A percentile compares a stretch with the other conserved stretches of the same genome.
phyloP scores from a whole-genome alignment of 371 early-diverging fungal genomes.

The Rhizopus sp. region DNA sequence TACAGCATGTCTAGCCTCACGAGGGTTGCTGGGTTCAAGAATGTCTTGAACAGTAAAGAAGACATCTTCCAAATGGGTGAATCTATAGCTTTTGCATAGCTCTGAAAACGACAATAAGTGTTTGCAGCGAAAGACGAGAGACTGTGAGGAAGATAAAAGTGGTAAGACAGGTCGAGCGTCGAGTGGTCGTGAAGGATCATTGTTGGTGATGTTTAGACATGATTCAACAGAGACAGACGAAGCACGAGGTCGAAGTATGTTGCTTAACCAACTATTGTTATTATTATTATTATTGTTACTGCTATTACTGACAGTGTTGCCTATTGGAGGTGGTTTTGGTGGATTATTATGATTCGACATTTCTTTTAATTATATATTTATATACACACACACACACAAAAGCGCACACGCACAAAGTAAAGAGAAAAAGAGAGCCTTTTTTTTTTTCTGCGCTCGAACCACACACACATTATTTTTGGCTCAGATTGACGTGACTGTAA shows the following conservation, averaged over 20 bases:
- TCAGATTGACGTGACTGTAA: not conserved
- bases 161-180: conserved; percentile 49
- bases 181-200: conserved; percentile 38
- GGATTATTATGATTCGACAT: conserved; percentile 28
- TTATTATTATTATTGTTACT: not conserved
- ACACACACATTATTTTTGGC: too few species aligned
- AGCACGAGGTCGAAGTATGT: conserved; percentile 48
- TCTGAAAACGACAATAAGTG: conserved; percentile 41
- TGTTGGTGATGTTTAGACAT: conserved; percentile 40
- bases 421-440: not conserved
- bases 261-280: conserved; percentile 38
- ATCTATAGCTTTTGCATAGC: conserved; percentile 55
- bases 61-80: conserved; percentile 62
- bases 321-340: conserved; percentile 11
- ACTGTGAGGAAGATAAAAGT: conserved; percentile 32
- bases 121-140: conserved; percentile 36
- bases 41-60: conserved; percentile 62
- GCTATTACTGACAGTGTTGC: conserved; percentile 4
- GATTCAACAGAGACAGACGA: conserved; percentile 50
- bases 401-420: not conserved
- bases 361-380: not conserved
- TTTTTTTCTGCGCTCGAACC: too few species aligned
- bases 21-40: conserved; percentile 47
- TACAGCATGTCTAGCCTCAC: conserved; percentile 58
- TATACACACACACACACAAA: not conserved